Conservation (phyloP, 2,329 filamentous ascomycete genomes). For the Capronia epimyces region DNA sequence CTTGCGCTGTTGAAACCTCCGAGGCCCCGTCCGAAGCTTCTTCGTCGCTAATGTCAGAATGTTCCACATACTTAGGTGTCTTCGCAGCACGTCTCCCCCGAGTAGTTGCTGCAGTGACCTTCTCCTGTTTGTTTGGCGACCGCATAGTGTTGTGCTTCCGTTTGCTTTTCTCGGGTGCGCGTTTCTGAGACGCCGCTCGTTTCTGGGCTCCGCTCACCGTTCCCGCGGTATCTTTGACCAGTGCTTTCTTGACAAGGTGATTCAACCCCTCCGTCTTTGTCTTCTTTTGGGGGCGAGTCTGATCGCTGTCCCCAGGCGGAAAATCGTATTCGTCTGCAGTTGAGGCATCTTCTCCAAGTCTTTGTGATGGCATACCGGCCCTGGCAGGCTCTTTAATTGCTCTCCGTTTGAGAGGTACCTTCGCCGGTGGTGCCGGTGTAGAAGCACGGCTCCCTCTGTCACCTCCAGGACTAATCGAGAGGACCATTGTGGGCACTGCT, state of each 20-base stretch:
- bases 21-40: neutral
- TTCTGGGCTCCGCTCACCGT: neutral
- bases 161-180: neutral
- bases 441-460: neutral
- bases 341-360: neutral
- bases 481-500: neutral
- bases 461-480: neutral
- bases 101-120: constrained; percentile 12
- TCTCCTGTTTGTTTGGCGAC: neutral
- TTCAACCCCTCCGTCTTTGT: constrained; percentile 9
- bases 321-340: constrained; percentile 13
- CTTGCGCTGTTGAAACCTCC: neutral
- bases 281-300: constrained; percentile 5
- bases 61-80: constrained; percentile 13
- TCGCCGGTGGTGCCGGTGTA: neutral
- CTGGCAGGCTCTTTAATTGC: constrained; percentile 1
- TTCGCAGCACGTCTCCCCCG: constrained; percentile 12
- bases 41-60: constrained; percentile 4
- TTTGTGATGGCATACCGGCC: neutral
- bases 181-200: neutral
- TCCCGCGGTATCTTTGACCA: neutral
- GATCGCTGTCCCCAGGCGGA: constrained; percentile 7
- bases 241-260: neutral
- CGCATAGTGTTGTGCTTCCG: neutral
- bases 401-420: constrained; percentile 14